A percentile compares a stretch with the other conserved stretches of the same genome.
These are phyloP conservation scores for Globomyces sp. DNA, from an alignment of 371 early-diverging fungal species.

Conservation along the genomic window DNA sequence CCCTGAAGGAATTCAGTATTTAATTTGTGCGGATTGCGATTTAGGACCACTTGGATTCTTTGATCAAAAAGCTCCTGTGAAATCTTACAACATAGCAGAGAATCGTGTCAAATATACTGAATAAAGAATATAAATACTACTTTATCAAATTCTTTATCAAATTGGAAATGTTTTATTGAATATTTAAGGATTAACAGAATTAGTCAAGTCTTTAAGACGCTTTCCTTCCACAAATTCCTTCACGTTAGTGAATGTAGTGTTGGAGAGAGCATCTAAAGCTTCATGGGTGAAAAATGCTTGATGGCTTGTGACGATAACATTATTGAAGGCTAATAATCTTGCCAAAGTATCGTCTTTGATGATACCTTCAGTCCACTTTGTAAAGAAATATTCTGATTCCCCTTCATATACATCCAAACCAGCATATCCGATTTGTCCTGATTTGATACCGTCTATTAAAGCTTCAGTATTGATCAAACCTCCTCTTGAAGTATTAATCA, in stretches of 20 bases:
- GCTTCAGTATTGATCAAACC: conserved; percentile 41
- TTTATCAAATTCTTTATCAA: background rate
- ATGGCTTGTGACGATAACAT: conserved; percentile 44
- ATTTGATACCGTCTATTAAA: conserved; percentile 41
- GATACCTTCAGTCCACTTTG: conserved; percentile 30
- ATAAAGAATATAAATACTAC: too few relatives aligned
- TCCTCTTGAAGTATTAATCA: conserved; percentile 50
- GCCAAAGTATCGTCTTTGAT: conserved; percentile 41
- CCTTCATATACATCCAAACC: conserved; percentile 56
- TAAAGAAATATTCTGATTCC: conserved; percentile 43
- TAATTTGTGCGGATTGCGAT: conserved; percentile 83
- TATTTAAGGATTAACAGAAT: conserved; percentile 14
- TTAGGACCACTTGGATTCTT: conserved; percentile 68
- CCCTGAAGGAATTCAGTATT: conserved; percentile 48
- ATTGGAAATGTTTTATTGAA: background rate
- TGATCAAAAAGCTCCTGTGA: background rate
- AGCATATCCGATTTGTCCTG: conserved; percentile 37
- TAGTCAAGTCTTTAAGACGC: conserved; percentile 15
- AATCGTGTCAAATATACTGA: background rate
- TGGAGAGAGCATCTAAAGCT: conserved; percentile 35
- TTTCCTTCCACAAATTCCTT: conserved; percentile 29
- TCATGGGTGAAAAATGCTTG: conserved; percentile 47
- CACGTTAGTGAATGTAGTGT: conserved; percentile 33
- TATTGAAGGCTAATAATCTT: conserved; percentile 36
- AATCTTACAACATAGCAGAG: background rate